Evolutionary conservation across 2,329 filamentous ascomycete species (phyloP).

Genomic region (Parasarocladium wereldwijsianum): DNA sequence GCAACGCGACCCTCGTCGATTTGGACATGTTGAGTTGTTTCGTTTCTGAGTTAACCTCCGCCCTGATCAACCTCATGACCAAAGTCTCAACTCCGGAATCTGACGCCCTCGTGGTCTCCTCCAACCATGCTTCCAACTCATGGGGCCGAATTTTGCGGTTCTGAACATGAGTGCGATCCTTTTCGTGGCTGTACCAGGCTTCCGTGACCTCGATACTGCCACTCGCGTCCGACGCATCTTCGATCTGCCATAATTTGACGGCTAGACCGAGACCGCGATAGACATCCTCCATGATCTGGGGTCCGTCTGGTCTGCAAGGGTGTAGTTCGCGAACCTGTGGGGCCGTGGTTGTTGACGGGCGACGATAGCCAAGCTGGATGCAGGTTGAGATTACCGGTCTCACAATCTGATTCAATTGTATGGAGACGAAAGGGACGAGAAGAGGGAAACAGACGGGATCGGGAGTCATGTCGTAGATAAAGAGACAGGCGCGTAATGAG

Average conservation of each 20-base stretch:
- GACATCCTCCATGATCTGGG: conserved; percentile 1
- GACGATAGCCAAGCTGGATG: too few relatives aligned
- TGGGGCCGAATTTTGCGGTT: neutral
- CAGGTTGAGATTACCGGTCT: too few relatives aligned
- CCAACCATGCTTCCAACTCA: conserved; percentile 2
- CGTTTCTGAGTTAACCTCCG: conserved; percentile 10
- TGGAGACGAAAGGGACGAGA: too few relatives aligned
- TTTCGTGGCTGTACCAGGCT: conserved; percentile 3
- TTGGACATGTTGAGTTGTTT: conserved; percentile 13
- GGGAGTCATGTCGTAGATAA: too few relatives aligned
- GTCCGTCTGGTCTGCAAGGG: too few relatives aligned
- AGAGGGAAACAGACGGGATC: too few relatives aligned
- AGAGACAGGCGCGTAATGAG: too few relatives aligned
- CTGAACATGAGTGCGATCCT: neutral
- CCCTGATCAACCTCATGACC: conserved; percentile 16
- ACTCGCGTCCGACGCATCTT: neutral
- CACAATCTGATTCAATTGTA: too few relatives aligned
- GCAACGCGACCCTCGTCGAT: conserved; percentile 8
- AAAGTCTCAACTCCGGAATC: conserved; percentile 9
- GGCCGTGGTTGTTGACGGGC: neutral
- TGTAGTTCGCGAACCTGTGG: neutral
- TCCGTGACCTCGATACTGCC: conserved; percentile 1
- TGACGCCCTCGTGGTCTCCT: neutral
- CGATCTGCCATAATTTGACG: conserved; percentile 3
- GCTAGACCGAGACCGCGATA: neutral